Conservation (phyloP, 2,329 filamentous ascomycete species). For the Didymella glomerata region DNA sequence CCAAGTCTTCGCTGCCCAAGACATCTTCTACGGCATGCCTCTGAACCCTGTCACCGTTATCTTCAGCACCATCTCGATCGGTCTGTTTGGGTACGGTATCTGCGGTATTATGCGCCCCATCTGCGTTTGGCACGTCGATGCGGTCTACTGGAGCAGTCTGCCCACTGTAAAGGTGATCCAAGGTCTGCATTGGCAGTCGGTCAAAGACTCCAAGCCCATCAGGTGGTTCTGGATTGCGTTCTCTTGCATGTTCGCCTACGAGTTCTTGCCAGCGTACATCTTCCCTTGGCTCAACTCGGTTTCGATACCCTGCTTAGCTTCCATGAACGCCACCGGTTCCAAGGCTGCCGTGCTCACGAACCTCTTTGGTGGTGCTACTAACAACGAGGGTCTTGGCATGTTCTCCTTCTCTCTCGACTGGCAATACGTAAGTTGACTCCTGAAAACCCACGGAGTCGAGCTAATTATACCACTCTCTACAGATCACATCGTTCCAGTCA, state of each 20-base stretch:
- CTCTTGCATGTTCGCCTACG: conserved; percentile 27
- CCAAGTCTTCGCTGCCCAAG: conserved; percentile 27
- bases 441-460: not conserved
- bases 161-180: conserved; percentile 29
- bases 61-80: conserved; percentile 28
- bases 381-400: conserved; percentile 27
- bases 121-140: conserved; percentile 28
- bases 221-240: conserved; percentile 31
- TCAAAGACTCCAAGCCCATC: conserved; percentile 26
- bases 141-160: conserved; percentile 30
- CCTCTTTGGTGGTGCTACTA: conserved; percentile 26
- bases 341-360: conserved; percentile 25
- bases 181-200: conserved; percentile 28
- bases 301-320: conserved; percentile 27
- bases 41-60: conserved; percentile 26
- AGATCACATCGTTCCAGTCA: conserved; percentile 30
- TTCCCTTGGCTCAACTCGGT: conserved; percentile 30
- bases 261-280: conserved; percentile 31
- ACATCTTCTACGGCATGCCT: conserved; percentile 24
- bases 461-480: not conserved
- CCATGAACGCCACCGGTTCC: conserved; percentile 26
- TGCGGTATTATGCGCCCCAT: conserved; percentile 28
- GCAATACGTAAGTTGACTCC: conserved; percentile 23
- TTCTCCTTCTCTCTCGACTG: conserved; percentile 27
- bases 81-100: conserved; percentile 27